Base-by-base conservation (phyloP, 352 stramenopile species). In the Phytophthora agathidicida region DNA sequence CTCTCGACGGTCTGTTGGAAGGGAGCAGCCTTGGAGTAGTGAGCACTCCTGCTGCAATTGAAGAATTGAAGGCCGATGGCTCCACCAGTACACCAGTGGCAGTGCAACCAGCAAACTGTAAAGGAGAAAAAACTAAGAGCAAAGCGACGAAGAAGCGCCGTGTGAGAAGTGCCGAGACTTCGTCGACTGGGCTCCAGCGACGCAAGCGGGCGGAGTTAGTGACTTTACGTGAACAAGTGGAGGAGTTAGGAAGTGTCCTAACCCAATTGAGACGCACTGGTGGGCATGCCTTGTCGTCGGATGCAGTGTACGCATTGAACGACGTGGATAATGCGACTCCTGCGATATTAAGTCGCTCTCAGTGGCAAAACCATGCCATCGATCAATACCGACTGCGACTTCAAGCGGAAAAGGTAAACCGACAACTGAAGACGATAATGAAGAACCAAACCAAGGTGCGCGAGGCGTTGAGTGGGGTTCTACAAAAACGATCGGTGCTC, bases 391-490 rank as follows among this genome's bases (percentile, higher is more conserved):
- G 31, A 24, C 23, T 42, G n/a, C 56, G 47, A 10, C 32, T 62
- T n/a, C 46, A 57, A 32, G 41, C 60, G 7, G 65, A 74, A 26
- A 48, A 64, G 11, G 41, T 37, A 11, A 71, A 74, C 27, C 53
- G 60, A 6, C 50, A 68, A 5, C 50, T 71, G 16, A 74, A 64
- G 33, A n/a, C 24, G 3, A 48, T 68, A 6, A 31, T 61, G 20
- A 42, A 57, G 24, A 59, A 68, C n/a, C 54, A 71, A 7, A 32
- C 39, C 20, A 62, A 64, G 23, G 33, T 67, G 5, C 46, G 42
- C 28, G 42, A 59, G 9, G 24, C 33, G 5, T 35, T 70, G 10
- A 7, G 32, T 3, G 33, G 31, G 1, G 38, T 68, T 3, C 20
- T 71, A 23, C 17, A 57, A 16, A 68, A 71, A 47, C 56, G 56